Percentiles rank a stretch among this genome's conserved stretches.
Conservation (phyloP, 139 green algal species). For the Penium margaritaceum region DNA sequence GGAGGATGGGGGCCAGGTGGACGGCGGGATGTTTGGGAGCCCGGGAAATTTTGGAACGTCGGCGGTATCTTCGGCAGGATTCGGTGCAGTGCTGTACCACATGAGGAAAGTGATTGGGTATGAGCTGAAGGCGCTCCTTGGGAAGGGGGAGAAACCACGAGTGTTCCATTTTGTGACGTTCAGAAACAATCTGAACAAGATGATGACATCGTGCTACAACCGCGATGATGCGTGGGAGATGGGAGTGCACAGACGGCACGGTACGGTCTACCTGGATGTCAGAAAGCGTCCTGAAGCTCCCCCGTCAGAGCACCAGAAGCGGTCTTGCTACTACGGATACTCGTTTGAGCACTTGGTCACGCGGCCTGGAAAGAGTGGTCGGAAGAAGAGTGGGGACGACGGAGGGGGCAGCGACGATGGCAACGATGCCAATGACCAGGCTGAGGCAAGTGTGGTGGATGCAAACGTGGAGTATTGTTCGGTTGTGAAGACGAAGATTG, state of each 20-base stretch:
- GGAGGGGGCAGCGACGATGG: too few relatives aligned
- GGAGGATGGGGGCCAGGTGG: not conserved
- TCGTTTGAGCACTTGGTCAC: conserved; percentile 34
- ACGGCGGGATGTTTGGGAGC: not conserved
- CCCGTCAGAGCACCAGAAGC: conserved; percentile 7
- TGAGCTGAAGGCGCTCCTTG: too few relatives aligned
- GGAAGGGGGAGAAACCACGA: too few relatives aligned
- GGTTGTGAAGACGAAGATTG: conserved; percentile 40
- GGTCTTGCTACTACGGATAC: conserved; percentile 34
- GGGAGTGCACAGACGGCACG: conserved; percentile 35
- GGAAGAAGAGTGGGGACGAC: too few relatives aligned
- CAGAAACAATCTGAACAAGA: conserved; percentile 37
- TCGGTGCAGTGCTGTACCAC: too few relatives aligned
- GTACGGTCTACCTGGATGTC: conserved; percentile 36
- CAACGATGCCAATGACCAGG: too few relatives aligned
- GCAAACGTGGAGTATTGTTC: conserved; percentile 43
- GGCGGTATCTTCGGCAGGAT: too few relatives aligned
- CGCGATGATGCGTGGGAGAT: conserved; percentile 34
- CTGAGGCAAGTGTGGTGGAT: conserved; percentile 7
- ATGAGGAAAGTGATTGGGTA: too few relatives aligned
- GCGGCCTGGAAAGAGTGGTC: not conserved
- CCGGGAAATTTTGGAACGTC: too few relatives aligned
- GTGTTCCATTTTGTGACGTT: conserved; percentile 21
- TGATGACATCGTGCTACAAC: conserved; percentile 30
- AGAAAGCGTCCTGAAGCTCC: not conserved